Evolutionary conservation across 139 green algal species (phyloP).

Genomic region (Zygnema cylindricum): DNA sequence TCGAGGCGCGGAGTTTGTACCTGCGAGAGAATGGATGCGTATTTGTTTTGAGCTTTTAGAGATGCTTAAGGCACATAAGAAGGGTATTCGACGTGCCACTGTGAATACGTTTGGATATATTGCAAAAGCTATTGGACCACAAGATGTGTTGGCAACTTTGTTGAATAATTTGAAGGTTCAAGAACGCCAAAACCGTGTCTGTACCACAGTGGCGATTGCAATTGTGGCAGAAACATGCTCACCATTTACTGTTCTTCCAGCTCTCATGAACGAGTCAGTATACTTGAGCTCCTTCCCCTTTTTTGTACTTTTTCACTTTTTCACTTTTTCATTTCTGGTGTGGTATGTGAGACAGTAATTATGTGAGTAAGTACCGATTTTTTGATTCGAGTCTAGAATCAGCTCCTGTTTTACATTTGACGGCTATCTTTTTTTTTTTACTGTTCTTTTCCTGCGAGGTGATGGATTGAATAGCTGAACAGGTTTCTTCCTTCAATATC

Average conservation of each 20-base stretch:
- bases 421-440: too few relatives aligned
- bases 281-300: not conserved
- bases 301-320: too few relatives aligned
- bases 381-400: too few relatives aligned
- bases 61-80: constrained; percentile 97
- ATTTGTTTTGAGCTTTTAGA: constrained; percentile 99
- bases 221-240: constrained; percentile 98
- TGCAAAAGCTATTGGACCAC: constrained; percentile 93
- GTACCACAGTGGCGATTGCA: constrained; percentile 98
- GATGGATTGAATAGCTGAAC: not conserved
- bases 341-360: too few relatives aligned
- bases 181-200: constrained; percentile 98
- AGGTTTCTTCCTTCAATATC: too few relatives aligned
- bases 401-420: too few relatives aligned
- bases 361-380: too few relatives aligned
- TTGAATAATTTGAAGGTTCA: constrained; percentile 99
- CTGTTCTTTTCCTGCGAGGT: not conserved
- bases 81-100: constrained; percentile 92
- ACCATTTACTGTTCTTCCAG: constrained; percentile 98
- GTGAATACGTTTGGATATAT: constrained; percentile 99
- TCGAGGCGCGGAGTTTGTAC: constrained; percentile 92
- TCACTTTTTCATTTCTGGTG: too few relatives aligned
- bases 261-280: constrained; percentile 98
- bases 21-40: constrained; percentile 99
- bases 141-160: constrained; percentile 98